Evolutionary conservation across 108 stramenopile genomes (phyloP), one percentile per base, ranked within the genome.

Genomic region (Fistulifera pelliculosa): DNA sequence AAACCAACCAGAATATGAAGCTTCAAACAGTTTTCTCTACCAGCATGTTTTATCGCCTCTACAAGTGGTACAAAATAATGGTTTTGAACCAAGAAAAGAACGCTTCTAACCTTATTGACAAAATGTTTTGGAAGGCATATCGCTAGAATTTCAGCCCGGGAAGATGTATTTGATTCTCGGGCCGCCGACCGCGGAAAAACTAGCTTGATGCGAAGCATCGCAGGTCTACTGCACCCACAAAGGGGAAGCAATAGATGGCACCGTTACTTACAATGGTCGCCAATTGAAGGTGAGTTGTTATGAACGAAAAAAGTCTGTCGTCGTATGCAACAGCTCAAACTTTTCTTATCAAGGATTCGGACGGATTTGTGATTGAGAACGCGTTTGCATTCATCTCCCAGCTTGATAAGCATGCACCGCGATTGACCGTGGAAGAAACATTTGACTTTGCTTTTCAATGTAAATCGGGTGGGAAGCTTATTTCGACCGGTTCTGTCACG

Each of bases 391-490:
- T 72, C 43, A 70, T 86, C 21, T 80, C 74, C 26, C 84, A 86
- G 54, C 64, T 81, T 23, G 84, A 86, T 60, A 59, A 64, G 18
- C 85, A 87, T 61, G 76, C 79, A 26, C 71, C 85, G 1, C 62
- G 71, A 52, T 69, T 82, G 10, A 83, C 85, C 1, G 85, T 87
- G 0, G 79, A 75, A 49, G 85, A 87, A 65, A 87, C 85, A 7
- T 83, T 87, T 55, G 79, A 80, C 23, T 87, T 83, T 68, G 81
- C 81, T 26, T 71, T 73, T 57, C 66, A 73, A 27, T 87, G 85
- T 52, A 75, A 79, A 24, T 41, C 48, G 13, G 71, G 69, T 21
- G 75, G 75, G 1, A 58, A 27, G 4, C 69, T 64, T 47, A 38
- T 51, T 6, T 44, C 66, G 13, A 16, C 3, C 18, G 44, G 25